These are phyloP conservation scores for Ustilago loliicola DNA, from an alignment of 1,284 basidiomycete genomes.

Conservation along the genomic window DNA sequence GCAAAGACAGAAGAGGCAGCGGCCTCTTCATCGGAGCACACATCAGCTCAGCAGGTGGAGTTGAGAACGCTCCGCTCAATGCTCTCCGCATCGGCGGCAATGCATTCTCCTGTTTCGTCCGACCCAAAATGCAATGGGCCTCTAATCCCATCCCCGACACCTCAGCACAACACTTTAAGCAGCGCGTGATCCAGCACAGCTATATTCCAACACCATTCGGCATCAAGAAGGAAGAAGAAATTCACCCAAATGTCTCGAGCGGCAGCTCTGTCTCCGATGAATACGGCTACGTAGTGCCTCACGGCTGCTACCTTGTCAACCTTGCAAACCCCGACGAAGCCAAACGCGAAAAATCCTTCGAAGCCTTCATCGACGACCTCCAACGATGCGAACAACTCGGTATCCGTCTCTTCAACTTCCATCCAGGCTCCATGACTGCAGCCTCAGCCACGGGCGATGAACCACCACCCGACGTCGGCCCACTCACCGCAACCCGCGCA, in stretches of 20 bases:
- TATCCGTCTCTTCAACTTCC: constrained; percentile 84
- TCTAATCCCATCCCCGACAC: constrained; percentile 76
- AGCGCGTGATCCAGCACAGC: constrained; percentile 18
- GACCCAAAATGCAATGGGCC: constrained; percentile 84
- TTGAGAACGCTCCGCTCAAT: constrained; percentile 80
- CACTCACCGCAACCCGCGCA: constrained; percentile 71
- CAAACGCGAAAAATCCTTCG: constrained; percentile 82
- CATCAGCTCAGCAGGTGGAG: constrained; percentile 82
- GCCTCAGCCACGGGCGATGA: constrained; percentile 15
- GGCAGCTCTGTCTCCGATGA: background rate
- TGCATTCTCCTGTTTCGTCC: constrained; percentile 85
- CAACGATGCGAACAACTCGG: constrained; percentile 83
- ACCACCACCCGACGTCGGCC: constrained; percentile 72
- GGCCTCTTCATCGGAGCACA: constrained; percentile 78
- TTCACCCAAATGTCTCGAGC: background rate
- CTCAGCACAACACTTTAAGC: constrained; percentile 71
- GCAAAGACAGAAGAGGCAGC: constrained; percentile 20
- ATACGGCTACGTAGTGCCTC: constrained; percentile 77
- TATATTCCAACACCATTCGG: constrained; percentile 15
- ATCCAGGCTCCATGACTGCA: constrained; percentile 73
- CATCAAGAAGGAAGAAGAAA: constrained; percentile 7
- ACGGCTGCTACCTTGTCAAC: constrained; percentile 88
- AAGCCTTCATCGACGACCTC: constrained; percentile 87
- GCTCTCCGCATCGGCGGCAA: constrained; percentile 78
- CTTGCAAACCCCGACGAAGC: constrained; percentile 84